phyloP scores from a whole-genome alignment of 495 filamentous ascomycete genomes.

The Penicillium cinerascens region DNA sequence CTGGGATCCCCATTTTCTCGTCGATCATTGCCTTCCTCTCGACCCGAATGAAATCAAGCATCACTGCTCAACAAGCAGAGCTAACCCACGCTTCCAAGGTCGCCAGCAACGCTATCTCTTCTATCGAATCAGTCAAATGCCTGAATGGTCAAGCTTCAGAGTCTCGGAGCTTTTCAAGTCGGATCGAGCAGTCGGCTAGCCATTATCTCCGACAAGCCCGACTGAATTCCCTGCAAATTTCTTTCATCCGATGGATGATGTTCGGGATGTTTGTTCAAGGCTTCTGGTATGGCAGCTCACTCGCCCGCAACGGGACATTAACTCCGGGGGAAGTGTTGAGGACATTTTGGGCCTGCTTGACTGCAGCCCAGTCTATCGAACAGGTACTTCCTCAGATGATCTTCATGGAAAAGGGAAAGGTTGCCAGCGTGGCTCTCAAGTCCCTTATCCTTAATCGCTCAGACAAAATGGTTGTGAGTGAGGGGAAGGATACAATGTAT shows the following conservation, averaged over 20 bases:
- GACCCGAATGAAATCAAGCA: slow-evolving; percentile 56
- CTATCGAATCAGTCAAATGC: slow-evolving; percentile 84
- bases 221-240: slow-evolving; percentile 65
- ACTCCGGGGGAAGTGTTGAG: slow-evolving; percentile 72
- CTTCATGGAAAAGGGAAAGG: slow-evolving; percentile 73
- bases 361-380: slow-evolving; percentile 70
- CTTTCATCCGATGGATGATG: slow-evolving; percentile 68
- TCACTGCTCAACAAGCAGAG: slow-evolving; percentile 65
- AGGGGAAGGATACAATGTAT: slow-evolving; percentile 20
- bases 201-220: slow-evolving; percentile 67
- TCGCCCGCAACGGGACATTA: slow-evolving; percentile 54
- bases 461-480: slow-evolving; percentile 20
- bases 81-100: slow-evolving; percentile 70
- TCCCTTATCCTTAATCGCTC: slow-evolving; percentile 32
- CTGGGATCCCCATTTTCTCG: slow-evolving; percentile 67
- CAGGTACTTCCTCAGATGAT: slow-evolving; percentile 70
- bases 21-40: slow-evolving; percentile 57
- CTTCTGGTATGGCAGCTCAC: slow-evolving; percentile 79
- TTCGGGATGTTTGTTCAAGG: slow-evolving; percentile 83
- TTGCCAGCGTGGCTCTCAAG: slow-evolving; percentile 62
- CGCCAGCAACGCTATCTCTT: slow-evolving; percentile 61
- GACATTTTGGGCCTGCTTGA: slow-evolving; percentile 78
- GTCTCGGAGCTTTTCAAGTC: slow-evolving; percentile 56
- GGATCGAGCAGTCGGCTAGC: slow-evolving; percentile 55
- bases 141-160: slow-evolving; percentile 77